These are phyloP conservation scores for Colletotrichum phormii DNA, from an alignment of 2,329 filamentous ascomycete genomes.

Conservation along the genomic window DNA sequence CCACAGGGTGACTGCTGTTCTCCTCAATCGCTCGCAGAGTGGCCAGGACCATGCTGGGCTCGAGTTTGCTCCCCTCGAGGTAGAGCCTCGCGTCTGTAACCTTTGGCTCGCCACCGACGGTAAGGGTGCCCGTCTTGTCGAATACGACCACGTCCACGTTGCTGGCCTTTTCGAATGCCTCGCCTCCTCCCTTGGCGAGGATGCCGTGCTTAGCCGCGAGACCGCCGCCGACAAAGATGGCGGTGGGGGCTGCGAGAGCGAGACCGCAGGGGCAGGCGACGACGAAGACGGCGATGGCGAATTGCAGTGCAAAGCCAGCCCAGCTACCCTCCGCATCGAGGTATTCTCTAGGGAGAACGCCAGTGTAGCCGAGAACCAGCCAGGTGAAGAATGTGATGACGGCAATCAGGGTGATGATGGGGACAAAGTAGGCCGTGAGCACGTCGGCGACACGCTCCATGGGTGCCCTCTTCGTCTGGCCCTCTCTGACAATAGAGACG, in stretches of 20 bases:
- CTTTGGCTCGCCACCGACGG: constrained; percentile 76
- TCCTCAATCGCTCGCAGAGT: constrained; percentile 73
- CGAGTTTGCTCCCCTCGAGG: constrained; percentile 40
- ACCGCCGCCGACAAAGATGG: constrained; percentile 85
- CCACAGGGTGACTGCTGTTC: constrained; percentile 80
- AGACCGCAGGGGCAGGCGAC: constrained; percentile 88
- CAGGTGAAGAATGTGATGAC: constrained; percentile 79
- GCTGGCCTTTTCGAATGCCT: constrained; percentile 88
- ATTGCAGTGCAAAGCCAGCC: constrained; percentile 81
- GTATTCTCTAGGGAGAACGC: constrained; percentile 67
- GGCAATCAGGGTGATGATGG: constrained; percentile 76
- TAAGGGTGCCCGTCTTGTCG: constrained; percentile 90
- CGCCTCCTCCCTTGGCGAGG: constrained; percentile 84
- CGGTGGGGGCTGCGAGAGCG: constrained; percentile 86
- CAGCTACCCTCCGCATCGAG: constrained; percentile 71
- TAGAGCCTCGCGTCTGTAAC: constrained; percentile 68
- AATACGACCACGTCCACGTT: constrained; percentile 83
- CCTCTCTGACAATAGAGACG: constrained; percentile 80
- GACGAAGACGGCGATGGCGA: constrained; percentile 88
- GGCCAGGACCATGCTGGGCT: constrained; percentile 54
- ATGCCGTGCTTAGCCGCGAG: constrained; percentile 84
- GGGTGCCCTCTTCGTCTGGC: constrained; percentile 79
- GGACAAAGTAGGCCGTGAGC: constrained; percentile 82
- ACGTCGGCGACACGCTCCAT: constrained; percentile 80
- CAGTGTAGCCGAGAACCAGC: constrained; percentile 72